phyloP scores from a whole-genome alignment of 257 asterid genomes.

The Eucommia ulmoides region DNA sequence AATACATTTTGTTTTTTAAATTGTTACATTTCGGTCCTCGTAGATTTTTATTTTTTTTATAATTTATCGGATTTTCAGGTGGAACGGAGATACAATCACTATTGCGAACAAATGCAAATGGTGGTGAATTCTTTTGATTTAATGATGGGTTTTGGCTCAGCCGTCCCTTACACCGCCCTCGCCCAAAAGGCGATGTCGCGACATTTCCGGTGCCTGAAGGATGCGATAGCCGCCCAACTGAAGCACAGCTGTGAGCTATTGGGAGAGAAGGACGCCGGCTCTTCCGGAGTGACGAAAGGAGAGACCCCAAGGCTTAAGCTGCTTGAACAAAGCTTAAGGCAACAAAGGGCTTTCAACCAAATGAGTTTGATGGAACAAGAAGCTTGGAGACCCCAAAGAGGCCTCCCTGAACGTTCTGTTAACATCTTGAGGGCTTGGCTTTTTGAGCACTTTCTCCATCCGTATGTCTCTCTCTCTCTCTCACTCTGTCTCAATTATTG shows the following conservation, averaged over 20 bases:
- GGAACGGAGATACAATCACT: conserved; percentile 82
- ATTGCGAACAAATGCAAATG: conserved; percentile 98
- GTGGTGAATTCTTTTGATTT: conserved; percentile 92
- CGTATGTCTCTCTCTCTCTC: conserved; percentile 40
- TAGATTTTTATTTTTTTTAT: too few relatives aligned
- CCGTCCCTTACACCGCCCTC: conserved; percentile 72
- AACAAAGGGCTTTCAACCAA: conserved; percentile 80
- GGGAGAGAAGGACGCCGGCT: conserved; percentile 76
- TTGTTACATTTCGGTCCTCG: too few relatives aligned
- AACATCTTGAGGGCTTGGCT: conserved; percentile 95
- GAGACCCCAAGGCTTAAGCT: conserved; percentile 82
- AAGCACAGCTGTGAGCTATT: conserved; percentile 62
- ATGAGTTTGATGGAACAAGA: conserved; percentile 99
- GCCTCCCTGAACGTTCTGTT: conserved; percentile 89
- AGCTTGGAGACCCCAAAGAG: conserved; percentile 97
- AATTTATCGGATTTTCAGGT: conserved; percentile 52
- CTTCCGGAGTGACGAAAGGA: conserved; percentile 81
- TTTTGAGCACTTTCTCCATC: conserved; percentile 92
- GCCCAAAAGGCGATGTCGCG: conserved; percentile 97
- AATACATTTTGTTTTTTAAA: too few relatives aligned
- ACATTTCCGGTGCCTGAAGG: conserved; percentile 82
- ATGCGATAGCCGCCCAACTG: conserved; percentile 62
- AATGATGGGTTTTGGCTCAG: conserved; percentile 93
- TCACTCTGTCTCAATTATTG: neutral
- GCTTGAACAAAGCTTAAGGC: conserved; percentile 75